Base-by-base conservation (phyloP, 495 filamentous ascomycete species). In the Penicillium ucsense region DNA sequence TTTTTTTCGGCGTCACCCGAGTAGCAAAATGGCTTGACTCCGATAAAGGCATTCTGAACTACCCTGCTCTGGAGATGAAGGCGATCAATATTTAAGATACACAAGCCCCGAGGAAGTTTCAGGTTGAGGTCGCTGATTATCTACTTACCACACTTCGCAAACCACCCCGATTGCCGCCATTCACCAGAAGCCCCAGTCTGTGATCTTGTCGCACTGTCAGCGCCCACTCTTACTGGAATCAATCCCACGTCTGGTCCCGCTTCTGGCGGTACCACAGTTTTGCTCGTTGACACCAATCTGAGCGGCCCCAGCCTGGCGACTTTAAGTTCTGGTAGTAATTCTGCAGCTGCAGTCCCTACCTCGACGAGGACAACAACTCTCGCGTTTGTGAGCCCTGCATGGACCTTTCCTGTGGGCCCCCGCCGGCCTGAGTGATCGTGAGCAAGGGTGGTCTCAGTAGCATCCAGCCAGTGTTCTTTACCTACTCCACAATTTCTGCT, bases 401-500 rank as follows among this genome's bases (percentile, higher is more conserved):
- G 34, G 20, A 20, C 20, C 20, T 20, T 20, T 43, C 4, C 5
- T 33, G 28, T 28, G 31, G 41, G 41, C 34, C 29, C n/a, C n/a
- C n/a, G n/a, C n/a, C 41, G 12, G 41, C 41, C 20, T 6, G 41
- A 31, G 41, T 43, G 31, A 31, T n/a, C 7, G 41, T 43, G 34
- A 43, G 29, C 41, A 32, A 29, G 5, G 41, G 29, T 11, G 20
- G 20, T 43, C 29, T 29, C 31, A 43, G 29, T 11, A 43, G 41
- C 41, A 43, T n/a, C 34, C 41, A 43, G 9, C 20, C 41, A 43
- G 41, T 43, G 41, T 32, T 32, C 34, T 43, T 43, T 31, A 43
- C 41, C 34, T 43, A 43, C 20, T 11, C 34, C 28, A 31, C 41
- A 3, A 9, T 33, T 43, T 29, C 41, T 43, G 41, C 41, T 43